Percentiles rank a stretch among this genome's conserved stretches.
These are phyloP conservation scores for Xylariaceae sp. DNA, from an alignment of 2,329 filamentous ascomycete species.

Conservation along the genomic window DNA sequence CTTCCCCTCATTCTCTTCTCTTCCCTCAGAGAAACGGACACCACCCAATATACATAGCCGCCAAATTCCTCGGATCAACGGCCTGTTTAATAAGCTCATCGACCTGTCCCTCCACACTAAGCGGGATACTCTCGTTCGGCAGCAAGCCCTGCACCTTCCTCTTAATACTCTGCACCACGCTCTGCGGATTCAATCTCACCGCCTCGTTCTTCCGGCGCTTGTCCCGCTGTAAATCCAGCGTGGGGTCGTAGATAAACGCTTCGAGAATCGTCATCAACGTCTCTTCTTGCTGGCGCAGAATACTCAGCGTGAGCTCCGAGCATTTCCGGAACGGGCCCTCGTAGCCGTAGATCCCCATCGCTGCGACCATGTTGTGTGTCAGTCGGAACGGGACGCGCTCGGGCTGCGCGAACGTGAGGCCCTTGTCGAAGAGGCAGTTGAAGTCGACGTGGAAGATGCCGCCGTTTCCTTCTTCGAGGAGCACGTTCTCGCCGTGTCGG, in stretches of 20 bases:
- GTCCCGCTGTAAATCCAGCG: slow-evolving; percentile 77
- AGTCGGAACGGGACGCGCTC: slow-evolving; percentile 93
- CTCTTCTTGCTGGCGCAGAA: slow-evolving; percentile 87
- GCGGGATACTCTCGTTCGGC: slow-evolving; percentile 80
- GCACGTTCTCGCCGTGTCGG: slow-evolving; percentile 93
- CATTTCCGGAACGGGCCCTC: slow-evolving; percentile 90
- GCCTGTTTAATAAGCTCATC: slow-evolving; percentile 89
- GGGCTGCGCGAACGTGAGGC: slow-evolving; percentile 88
- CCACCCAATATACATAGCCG: slow-evolving; percentile 98
- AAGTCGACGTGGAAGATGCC: slow-evolving; percentile 98
- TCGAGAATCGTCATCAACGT: slow-evolving; percentile 96
- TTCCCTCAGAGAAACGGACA: slow-evolving; percentile 49
- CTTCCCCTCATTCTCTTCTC: not conserved
- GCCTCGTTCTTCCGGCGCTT: slow-evolving; percentile 54
- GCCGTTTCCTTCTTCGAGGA: slow-evolving; percentile 88
- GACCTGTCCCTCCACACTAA: slow-evolving; percentile 96
- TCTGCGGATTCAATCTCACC: slow-evolving; percentile 53
- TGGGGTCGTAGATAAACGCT: slow-evolving; percentile 95
- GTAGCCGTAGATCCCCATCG: slow-evolving; percentile 91
- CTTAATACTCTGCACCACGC: slow-evolving; percentile 83
- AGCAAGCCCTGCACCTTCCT: slow-evolving; percentile 81
- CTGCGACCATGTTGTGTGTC: slow-evolving; percentile 97
- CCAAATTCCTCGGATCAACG: slow-evolving; percentile 70
- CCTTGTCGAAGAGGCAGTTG: slow-evolving; percentile 99
- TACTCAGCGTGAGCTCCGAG: slow-evolving; percentile 78